phyloP scores from a whole-genome alignment of 1,139 yeast genomes.

The Petasospora rhodanensis region DNA sequence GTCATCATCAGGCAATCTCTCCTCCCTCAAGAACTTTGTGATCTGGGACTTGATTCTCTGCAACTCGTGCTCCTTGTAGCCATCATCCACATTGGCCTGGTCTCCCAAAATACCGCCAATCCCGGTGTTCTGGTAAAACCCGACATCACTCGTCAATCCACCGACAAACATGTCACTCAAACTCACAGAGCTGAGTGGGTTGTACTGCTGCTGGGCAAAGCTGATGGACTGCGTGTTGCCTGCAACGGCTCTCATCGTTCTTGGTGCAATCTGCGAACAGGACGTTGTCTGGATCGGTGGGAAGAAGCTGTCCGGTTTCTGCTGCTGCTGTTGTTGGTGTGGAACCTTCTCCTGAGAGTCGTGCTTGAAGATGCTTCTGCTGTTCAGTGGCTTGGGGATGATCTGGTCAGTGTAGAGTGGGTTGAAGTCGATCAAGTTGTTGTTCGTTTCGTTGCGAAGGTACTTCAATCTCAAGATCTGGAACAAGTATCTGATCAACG shows the following conservation, averaged over 20 bases:
- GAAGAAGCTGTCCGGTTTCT: constrained; percentile 4
- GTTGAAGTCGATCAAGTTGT: constrained; percentile 20
- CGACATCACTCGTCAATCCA: constrained; percentile 23
- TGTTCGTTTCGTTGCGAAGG: constrained; percentile 18
- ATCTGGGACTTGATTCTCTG: constrained; percentile 26
- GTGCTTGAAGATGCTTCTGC: too few relatives aligned
- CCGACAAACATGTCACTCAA: constrained; percentile 25
- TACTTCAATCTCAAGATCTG: constrained; percentile 27
- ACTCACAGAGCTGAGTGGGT: constrained; percentile 18
- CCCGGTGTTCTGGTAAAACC: constrained; percentile 5
- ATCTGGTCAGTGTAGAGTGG: constrained; percentile 23
- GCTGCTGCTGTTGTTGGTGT: constrained; percentile 7
- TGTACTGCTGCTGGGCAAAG: constrained; percentile 14
- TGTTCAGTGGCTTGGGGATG: constrained; percentile 23
- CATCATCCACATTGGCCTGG: constrained; percentile 20
- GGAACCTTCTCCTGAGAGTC: too few relatives aligned
- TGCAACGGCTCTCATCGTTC: constrained; percentile 30
- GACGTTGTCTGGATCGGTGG: constrained; percentile 23
- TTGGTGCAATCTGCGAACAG: constrained; percentile 34
- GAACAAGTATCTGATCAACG: constrained; percentile 27
- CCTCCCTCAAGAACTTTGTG: constrained; percentile 24
- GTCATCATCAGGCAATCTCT: constrained; percentile 25
- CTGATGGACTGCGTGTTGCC: constrained; percentile 18
- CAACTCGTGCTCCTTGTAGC: constrained; percentile 24
- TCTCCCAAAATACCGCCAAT: constrained; percentile 2